Evolutionary conservation across 768 basidiomycete species (phyloP), one percentile per base, ranked within the genome.

Genomic region (Tylopilus plumbeoviolaceoides): DNA sequence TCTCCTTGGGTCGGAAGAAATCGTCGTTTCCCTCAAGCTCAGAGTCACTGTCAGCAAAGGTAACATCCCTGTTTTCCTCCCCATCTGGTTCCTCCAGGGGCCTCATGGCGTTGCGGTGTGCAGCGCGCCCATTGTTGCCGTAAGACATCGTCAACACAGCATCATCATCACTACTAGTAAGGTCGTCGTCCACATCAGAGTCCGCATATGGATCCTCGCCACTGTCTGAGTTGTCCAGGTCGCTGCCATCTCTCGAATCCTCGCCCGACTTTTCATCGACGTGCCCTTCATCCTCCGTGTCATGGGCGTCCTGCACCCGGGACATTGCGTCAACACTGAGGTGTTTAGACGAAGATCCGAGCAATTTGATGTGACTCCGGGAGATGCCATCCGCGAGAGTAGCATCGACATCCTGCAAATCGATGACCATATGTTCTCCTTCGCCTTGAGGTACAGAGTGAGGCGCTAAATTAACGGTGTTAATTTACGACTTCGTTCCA

Each of bases 381-480:
- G 85, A 80, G 28, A 98, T 85, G 9, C 77, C 81, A 59, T 94
- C 93, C 54, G 86, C 94, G 27, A 99, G 83, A 0, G 95, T 98
- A 3, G 75, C 70, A 27, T 74, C 72, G 20, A 85, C 89, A 56
- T 94, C 97, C 69, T 99, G 97, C 14, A 99, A 76, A 67, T 91
- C 89, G 79, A 98, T 89, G 12, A 99, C 93, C 97, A 99, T 98
- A 66, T 86, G 81, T 65, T 98, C 95, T 15, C 97, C 97, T 70
- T 97, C 95, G 9, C 95, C 95, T 63, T 89, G 89, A 5, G 78
- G 78, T 44, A 79, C 85, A 85, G 60, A 49, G 9, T 88, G 86
- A 2, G 78, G 75, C 35, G 62, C 91, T 93, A 57, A 30, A 20
- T 51, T 30, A 43, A 30, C 5, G 31, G 15, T 18, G 35, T 58